Base-by-base conservation (phyloP, 2,329 filamentous ascomycete species). In the Verticillium isaacii region DNA sequence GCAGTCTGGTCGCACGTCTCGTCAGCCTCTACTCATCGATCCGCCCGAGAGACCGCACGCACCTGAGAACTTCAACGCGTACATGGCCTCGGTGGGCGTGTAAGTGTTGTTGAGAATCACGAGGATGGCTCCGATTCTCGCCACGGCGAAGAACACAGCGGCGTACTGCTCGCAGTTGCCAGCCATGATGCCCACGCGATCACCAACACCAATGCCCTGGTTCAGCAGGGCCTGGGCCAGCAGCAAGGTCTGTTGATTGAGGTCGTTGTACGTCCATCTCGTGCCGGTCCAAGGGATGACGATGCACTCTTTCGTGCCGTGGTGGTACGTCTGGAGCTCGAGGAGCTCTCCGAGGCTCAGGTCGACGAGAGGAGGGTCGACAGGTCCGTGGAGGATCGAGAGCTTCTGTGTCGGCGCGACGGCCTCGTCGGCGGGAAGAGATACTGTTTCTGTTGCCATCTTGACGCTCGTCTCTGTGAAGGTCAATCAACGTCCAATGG, bases 51-150 rank as follows among this genome's bases (percentile, higher is more conserved):
- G 54, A 36, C 8, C 45, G 25, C 19, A 72, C 79, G 66, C 75
- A 89, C 87, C 86, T 17, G 89, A 87, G 69, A 92, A 91, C 60
- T 83, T 82, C 32, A 93, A 74, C 11, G 88, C 90, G 73, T 90
- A 89, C 71, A 87, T 82, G 57, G 89, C 86, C 74, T 93, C 90
- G 1, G 83, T 85, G 2, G 87, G 82, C 1, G 90, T 93, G 71
- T 93, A 93, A 0, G 90, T 93, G 75, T 92, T 93, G 77, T 93
- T 93, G 66, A 93, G 78, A 55, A 93, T 91, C 32, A 93, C 90
- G 59, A 93, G 78, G 56, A 89, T 86, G 56, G 84, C 87, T 11
- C 88, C 88, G 19, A 90, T 82, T 56, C 85, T 81, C 50, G 87
- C 86, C 12, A 86, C 88, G 3, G 88, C 89, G 66, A 92, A 92